Evolutionary conservation across 495 filamentous ascomycete genomes (phyloP).

Genomic region (Aspergillus olivimuriae): DNA sequence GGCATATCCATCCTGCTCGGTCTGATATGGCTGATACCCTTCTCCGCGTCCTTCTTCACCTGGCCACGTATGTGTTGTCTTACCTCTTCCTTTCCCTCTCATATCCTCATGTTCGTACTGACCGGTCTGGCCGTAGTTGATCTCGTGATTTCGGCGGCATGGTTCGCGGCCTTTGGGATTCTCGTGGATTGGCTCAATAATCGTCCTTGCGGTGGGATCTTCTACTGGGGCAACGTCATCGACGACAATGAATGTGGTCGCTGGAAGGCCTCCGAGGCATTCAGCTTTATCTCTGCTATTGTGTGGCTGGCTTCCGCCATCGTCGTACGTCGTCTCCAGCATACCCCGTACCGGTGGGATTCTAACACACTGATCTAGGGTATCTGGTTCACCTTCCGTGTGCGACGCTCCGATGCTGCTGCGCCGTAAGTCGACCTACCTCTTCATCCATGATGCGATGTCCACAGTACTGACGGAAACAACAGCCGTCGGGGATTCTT

Average conservation of each 20-base stretch:
- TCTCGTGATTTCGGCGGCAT: slow-evolving; percentile 51
- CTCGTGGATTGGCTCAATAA: slow-evolving; percentile 48
- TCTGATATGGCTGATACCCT: slow-evolving; percentile 51
- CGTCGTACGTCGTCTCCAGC: slow-evolving; percentile 36
- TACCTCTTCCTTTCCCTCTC: background rate
- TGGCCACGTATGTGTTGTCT: slow-evolving; percentile 35
- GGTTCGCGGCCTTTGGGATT: slow-evolving; percentile 61
- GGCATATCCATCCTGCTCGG: slow-evolving; percentile 45
- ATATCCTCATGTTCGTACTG: background rate
- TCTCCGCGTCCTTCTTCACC: slow-evolving; percentile 38
- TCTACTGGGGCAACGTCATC: slow-evolving; percentile 38
- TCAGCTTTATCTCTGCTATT: slow-evolving; percentile 60
- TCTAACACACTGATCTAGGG: slow-evolving; percentile 15
- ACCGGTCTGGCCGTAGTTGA: slow-evolving; percentile 35
- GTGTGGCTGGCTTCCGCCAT: slow-evolving; percentile 58
- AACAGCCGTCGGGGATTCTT: slow-evolving; percentile 7
- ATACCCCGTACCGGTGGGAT: no score
- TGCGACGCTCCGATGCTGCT: slow-evolving; percentile 11
- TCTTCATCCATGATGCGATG: background rate
- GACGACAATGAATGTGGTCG: slow-evolving; percentile 41
- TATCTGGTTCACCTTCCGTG: slow-evolving; percentile 40
- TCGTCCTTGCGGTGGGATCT: slow-evolving; percentile 50
- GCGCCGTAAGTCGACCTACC: background rate
- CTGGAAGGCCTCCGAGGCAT: slow-evolving; percentile 63
- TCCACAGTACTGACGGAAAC: background rate